Percentiles rank a stretch among this genome's conserved stretches.
Conservation (phyloP, 768 basidiomycete genomes). For the Lactarius sanguifluus region DNA sequence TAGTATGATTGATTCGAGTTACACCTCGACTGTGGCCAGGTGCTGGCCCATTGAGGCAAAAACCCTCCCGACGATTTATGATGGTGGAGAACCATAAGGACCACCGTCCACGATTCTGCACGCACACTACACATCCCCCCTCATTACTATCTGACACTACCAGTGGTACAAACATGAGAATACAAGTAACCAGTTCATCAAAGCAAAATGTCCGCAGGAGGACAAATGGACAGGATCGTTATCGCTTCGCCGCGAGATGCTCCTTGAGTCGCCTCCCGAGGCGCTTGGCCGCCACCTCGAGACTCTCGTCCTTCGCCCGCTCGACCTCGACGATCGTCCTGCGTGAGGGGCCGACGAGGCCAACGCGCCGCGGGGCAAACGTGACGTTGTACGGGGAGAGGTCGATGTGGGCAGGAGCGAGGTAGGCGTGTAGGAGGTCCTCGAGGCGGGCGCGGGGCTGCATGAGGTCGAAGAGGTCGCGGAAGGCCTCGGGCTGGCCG, state of each 20-base stretch:
- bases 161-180: not conserved
- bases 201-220: not conserved
- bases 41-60: too few relatives aligned
- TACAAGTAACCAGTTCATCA: not conserved
- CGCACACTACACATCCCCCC: not conserved
- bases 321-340: conserved; percentile 29
- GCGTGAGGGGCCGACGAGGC: conserved; percentile 22
- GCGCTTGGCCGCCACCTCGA: conserved; percentile 31
- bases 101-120: not conserved
- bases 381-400: conserved; percentile 12
- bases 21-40: too few relatives aligned
- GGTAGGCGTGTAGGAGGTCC: conserved; percentile 58
- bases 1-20: too few relatives aligned
- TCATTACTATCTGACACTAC: not conserved
- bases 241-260: conserved; percentile 12
- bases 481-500: conserved; percentile 71
- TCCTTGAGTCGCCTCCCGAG: conserved; percentile 23
- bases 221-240: not conserved
- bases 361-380: conserved; percentile 18
- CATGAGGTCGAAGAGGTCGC: conserved; percentile 73
- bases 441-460: conserved; percentile 77
- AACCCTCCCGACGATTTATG: too few relatives aligned
- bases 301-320: conserved; percentile 29
- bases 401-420: conserved; percentile 41
- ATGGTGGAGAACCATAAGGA: too few relatives aligned